Evolutionary conservation across 202 grass and related monocot genomes (phyloP).

Genomic region (Zizania palustris): DNA sequence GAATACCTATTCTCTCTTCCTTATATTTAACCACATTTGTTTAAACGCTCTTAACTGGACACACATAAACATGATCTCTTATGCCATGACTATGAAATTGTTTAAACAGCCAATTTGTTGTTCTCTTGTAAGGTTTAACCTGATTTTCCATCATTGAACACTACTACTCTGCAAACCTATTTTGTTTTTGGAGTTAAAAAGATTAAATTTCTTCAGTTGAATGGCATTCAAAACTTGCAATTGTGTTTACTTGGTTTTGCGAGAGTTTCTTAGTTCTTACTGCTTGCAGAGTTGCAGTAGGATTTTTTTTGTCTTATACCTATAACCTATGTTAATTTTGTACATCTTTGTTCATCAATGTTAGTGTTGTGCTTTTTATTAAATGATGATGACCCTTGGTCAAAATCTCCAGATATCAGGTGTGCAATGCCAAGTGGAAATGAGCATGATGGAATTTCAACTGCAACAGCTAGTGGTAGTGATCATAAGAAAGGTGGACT

Average conservation of each 20-base stretch:
- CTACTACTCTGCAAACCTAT: too few species aligned
- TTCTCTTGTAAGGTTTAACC: background rate
- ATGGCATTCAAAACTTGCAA: background rate
- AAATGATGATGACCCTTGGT: background rate
- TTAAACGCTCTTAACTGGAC: background rate
- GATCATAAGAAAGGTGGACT: slow-evolving; percentile 49
- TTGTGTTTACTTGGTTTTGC: background rate
- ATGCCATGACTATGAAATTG: background rate
- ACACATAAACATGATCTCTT: background rate
- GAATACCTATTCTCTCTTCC: background rate
- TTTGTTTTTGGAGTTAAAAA: too few species aligned
- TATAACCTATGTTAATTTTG: background rate
- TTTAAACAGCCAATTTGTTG: background rate
- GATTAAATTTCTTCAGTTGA: too few species aligned
- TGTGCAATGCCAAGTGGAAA: slow-evolving; percentile 56
- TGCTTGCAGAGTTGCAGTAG: background rate
- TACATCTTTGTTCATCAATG: background rate
- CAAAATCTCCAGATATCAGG: slow-evolving; percentile 57
- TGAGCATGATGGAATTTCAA: slow-evolving; percentile 35
- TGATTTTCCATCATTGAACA: too few species aligned
- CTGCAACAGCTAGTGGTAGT: slow-evolving; percentile 14
- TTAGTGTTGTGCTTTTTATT: background rate
- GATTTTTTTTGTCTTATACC: background rate
- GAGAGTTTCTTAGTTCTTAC: background rate
- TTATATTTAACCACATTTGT: background rate